phyloP scores from a whole-genome alignment of 306 rosid species.

The Hylodesmum podocarpum region DNA sequence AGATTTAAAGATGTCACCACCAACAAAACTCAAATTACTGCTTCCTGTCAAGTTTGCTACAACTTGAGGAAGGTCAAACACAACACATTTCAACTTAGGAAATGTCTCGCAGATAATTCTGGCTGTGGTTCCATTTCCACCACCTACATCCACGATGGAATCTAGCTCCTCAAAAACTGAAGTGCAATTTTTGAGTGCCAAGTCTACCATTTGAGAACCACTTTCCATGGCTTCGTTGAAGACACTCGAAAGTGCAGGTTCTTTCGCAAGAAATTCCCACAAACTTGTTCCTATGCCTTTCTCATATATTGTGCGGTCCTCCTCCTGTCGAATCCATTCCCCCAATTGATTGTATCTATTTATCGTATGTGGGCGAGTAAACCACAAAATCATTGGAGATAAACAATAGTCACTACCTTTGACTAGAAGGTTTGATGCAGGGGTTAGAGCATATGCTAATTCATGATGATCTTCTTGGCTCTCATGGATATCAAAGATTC shows the following conservation, averaged over 20 bases:
- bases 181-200: background rate
- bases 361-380: no score
- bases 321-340: no score
- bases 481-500: no score
- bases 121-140: background rate
- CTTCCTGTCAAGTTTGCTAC: background rate
- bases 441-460: no score
- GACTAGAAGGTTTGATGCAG: no score
- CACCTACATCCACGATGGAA: background rate
- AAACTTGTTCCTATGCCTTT: background rate
- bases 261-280: background rate
- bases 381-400: no score
- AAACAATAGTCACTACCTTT: no score
- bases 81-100: background rate
- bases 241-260: background rate
- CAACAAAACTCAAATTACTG: background rate
- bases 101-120: background rate
- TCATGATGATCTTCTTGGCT: no score
- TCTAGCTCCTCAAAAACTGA: background rate
- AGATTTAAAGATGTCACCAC: background rate
- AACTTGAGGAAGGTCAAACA: background rate
- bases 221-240: background rate
- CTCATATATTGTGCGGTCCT: background rate
- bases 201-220: background rate
- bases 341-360: no score